Evolutionary conservation across 2,329 filamentous ascomycete genomes (phyloP), one percentile per base, ranked within the genome.

Genomic region (Neoscytalidium dimidiatum): DNA sequence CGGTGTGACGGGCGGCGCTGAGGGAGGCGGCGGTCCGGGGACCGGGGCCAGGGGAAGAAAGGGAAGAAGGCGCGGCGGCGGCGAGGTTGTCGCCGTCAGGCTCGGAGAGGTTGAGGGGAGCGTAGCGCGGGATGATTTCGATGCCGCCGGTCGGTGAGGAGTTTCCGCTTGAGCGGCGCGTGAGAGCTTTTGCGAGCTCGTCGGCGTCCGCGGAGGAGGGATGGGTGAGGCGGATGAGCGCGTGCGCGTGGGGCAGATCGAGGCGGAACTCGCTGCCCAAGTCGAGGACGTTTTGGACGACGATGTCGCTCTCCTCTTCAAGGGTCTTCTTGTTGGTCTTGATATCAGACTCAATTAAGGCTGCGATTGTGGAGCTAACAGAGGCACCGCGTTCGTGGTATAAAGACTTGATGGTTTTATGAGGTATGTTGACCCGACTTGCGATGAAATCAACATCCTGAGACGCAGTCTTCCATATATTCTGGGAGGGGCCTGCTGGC

Each of bases 381-480:
- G 85, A 88, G 2, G 84, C 85, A 14, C 84, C 82, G 64, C 85
- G 84, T 9, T 79, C 74, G 72, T 90, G 84, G 70, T 90, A 90
- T 1, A 85, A 71, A 0, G 87, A 88, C 1, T 81, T 78, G 3
- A 89, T 81, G 0, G 76, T 74, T 31, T 81, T 76, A 31, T 77
- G 76, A 2, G 83, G 73, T 14, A 84, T 71, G 2, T 82, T 77
- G 29, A 83, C 81, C 43, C 84, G 81, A 8, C 81, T 81, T 14
- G 81, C 80, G 62, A 91, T 84, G 67, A 88, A 89, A 0, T 88
- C 84, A 14, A 90, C 80, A 67, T 90, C 86, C 60, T 83, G 78
- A 49, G 77, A 81, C 2, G 82, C 83, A 31, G 78, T 80, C 65
- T 85, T 79, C 88, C 88, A 91, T 68, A 83, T 85, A 69, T 88